Base-by-base conservation (phyloP, 306 rosid genomes). In the Quercus cerris region DNA sequence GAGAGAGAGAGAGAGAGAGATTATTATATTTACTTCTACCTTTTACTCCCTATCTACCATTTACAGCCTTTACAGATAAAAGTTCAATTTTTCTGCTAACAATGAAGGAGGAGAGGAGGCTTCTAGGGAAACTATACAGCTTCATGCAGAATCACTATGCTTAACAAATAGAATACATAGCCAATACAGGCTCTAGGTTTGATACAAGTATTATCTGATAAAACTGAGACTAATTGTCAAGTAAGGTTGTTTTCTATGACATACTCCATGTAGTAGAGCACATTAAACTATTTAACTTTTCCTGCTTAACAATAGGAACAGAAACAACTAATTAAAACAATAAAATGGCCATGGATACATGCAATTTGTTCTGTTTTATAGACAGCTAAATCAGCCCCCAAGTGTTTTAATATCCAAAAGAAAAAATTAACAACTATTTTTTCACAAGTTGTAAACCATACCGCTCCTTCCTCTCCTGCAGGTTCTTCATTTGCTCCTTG, bases 401-500 rank as follows among this genome's bases (percentile, higher is more conserved):
- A 57, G 59, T 12, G 64, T 56, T 56, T 55, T 3, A 56, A n/a
- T 35, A 64, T 75, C 20, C 20, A 12, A 46, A 49, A 38, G 59
- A 25, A 31, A 74, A 64, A 44, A 22, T 27, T 25, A 52, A 19
- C 44, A 79, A 5, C 38, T 14, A 30, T 14, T 27, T 13, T 77
- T 66, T 69, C 68, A 52, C 76, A 71, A 57, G 59, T 67, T 28
- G 75, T 4, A 62, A 75, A 31, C 13, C 90, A 75, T 86, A 95
- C 99, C 99, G 87, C 75, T 95, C 99, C 81, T 78, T 95, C 87
- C 99, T 91, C 79, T 96, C 99, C 83, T 91, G 98, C 71, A 96
- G 90, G 76, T 77, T 93, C 90, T 91, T 96, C 98, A 87, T 93
- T 81, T 96, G 98, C 89, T 93, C 99, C 89, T 96, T 96, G 86